Evolutionary conservation across 768 basidiomycete species (phyloP), one percentile per base, ranked within the genome.

Genomic region (Termitomyces sp.): DNA sequence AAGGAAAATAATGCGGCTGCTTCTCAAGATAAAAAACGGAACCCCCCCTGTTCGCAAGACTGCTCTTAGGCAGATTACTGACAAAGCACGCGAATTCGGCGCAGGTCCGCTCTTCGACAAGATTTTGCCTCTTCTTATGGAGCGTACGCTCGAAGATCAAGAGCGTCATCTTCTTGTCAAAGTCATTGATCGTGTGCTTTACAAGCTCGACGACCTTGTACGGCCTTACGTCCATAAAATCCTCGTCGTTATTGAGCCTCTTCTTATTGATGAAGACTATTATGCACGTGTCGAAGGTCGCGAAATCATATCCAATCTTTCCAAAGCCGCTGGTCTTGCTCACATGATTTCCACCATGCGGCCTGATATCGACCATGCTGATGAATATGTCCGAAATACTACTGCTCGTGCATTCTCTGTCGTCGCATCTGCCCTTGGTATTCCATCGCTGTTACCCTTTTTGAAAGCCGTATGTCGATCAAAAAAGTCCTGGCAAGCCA

Each of bases 331-430:
- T 31, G 97, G 97, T 73, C 87, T 99, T 26, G 96, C 97, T 2
- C 97, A 99, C 75, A 98, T 99, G 97, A 99, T 99, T 66, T 99
- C 97, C 36, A 99, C 96, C 20, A 98, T 99, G 96, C 90, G 96
- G 65, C 96, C 97, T 3, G 96, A 99, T 79, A 98, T 98, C 61
- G 96, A 99, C 72, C 96, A 98, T 65, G 94, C 97, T 45, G 96
- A 99, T 69, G 97, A 99, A 73, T 98, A 99, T 63, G 96, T 98
- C 4, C 91, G 96, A 59, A 99, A 99, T 72, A 99, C 97, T 45
- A 99, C 97, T 16, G 96, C 97, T 36, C 90, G 97, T 65, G 97
- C 97, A 4, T 94, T 98, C 81, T 97, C 95, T 28, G 97, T 99
- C 56, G 97, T 98, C 56, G 97, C 97, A 12, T 98, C 96, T 1